Conservation (phyloP, 2,329 filamentous ascomycete genomes). For the Phyllosticta paracitricarpa region DNA sequence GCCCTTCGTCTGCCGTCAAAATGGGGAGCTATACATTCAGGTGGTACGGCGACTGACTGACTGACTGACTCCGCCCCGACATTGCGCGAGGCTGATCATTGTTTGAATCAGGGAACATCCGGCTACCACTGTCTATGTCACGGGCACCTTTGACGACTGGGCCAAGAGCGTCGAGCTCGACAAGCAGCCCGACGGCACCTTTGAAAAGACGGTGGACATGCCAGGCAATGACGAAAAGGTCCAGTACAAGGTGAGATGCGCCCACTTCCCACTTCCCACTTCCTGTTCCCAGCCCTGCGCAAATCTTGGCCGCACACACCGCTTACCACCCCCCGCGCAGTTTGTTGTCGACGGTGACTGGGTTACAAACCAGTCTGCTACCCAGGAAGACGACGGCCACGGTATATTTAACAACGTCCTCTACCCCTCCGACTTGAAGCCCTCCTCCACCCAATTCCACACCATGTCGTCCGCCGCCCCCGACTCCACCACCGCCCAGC, state of each 20-base stretch:
- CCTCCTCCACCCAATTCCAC: slow-evolving; percentile 33
- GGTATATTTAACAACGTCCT: slow-evolving; percentile 93
- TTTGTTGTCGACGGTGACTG: slow-evolving; percentile 93
- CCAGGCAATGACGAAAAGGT: slow-evolving; percentile 60
- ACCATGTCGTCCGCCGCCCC: slow-evolving; percentile 51
- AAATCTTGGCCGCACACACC: slow-evolving; percentile 11
- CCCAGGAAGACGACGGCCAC: slow-evolving; percentile 70
- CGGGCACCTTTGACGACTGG: slow-evolving; percentile 94
- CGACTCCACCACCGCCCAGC: not conserved
- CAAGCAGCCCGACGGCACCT: slow-evolving; percentile 54
- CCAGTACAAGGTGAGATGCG: slow-evolving; percentile 74
- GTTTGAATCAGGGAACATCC: slow-evolving; percentile 59
- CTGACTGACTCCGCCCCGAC: slow-evolving; percentile 2
- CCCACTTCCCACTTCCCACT: slow-evolving; percentile 9
- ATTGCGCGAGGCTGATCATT: not conserved
- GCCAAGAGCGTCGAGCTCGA: slow-evolving; percentile 74
- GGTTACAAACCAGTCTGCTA: slow-evolving; percentile 71
- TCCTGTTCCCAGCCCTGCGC: not conserved
- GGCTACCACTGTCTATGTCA: slow-evolving; percentile 84
- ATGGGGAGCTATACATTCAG: slow-evolving; percentile 63
- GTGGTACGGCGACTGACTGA: slow-evolving; percentile 43
- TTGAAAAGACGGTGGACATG: slow-evolving; percentile 73
- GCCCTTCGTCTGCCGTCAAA: slow-evolving; percentile 13
- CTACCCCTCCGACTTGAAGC: slow-evolving; percentile 58
- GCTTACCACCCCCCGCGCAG: slow-evolving; percentile 37